Conservation (phyloP, 2,329 filamentous ascomycete species). For the Fusarium tuaranense region DNA sequence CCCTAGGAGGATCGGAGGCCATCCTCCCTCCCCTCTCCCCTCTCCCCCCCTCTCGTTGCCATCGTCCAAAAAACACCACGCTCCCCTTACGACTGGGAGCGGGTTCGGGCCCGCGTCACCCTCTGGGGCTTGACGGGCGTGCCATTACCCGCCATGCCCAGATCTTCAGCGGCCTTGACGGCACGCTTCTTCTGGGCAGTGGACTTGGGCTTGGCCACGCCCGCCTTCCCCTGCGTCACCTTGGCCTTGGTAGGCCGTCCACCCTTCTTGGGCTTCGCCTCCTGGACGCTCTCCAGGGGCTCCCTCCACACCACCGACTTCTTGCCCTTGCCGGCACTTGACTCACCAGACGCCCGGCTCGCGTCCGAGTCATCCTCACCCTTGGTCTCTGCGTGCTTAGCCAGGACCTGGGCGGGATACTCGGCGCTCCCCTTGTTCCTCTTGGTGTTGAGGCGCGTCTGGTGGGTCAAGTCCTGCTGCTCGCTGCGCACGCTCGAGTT, state of each 20-base stretch:
- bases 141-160: constrained; percentile 51
- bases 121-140: constrained; percentile 50
- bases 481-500: constrained; percentile 45
- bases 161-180: constrained; percentile 45
- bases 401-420: constrained; percentile 50
- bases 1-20: not conserved
- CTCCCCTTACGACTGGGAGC: constrained; percentile 36
- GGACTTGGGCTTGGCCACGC: constrained; percentile 47
- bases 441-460: constrained; percentile 51
- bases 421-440: constrained; percentile 52
- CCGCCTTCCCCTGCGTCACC: constrained; percentile 40
- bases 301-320: constrained; percentile 52
- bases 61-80: constrained; percentile 9
- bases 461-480: constrained; percentile 49
- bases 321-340: constrained; percentile 29
- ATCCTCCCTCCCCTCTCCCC: not conserved
- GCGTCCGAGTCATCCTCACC: constrained; percentile 36
- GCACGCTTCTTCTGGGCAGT: constrained; percentile 41
- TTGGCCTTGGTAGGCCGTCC: constrained; percentile 39
- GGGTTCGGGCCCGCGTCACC: constrained; percentile 47
- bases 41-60: not conserved
- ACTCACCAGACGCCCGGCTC: constrained; percentile 18
- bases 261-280: constrained; percentile 40
- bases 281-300: constrained; percentile 47
- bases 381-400: constrained; percentile 43